phyloP scores from a whole-genome alignment of 164 flowering plant genomes.

The Saururus chinensis region DNA sequence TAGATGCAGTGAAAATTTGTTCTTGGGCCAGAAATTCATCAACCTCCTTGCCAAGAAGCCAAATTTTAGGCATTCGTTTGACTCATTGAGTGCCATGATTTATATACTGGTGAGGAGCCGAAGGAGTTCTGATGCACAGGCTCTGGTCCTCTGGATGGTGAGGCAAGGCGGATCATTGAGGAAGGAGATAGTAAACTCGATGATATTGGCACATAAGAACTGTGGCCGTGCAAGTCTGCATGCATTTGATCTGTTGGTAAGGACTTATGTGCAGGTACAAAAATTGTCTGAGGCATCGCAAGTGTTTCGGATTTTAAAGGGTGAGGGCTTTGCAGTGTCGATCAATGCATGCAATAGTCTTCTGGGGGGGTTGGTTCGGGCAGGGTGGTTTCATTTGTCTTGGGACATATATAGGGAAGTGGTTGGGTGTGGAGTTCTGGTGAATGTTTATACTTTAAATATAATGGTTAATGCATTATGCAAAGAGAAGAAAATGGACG shows the following conservation, averaged over 20 bases:
- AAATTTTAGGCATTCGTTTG: slow-evolving; percentile 37
- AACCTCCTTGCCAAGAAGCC: slow-evolving; percentile 24
- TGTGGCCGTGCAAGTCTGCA: slow-evolving; percentile 37
- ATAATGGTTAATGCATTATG: slow-evolving; percentile 81
- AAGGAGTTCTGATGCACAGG: slow-evolving; percentile 69
- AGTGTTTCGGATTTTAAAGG: slow-evolving; percentile 40
- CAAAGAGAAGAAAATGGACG: slow-evolving; percentile 46
- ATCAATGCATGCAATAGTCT: slow-evolving; percentile 77
- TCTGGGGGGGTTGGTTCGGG: slow-evolving; percentile 72
- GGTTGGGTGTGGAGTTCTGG: slow-evolving; percentile 23
- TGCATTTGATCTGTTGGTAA: slow-evolving; percentile 70
- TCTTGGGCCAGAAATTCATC: slow-evolving; percentile 42
- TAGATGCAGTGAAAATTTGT: slow-evolving; percentile 35
- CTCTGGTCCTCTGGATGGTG: slow-evolving; percentile 63
- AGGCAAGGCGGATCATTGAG: slow-evolving; percentile 63
- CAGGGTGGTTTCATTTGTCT: slow-evolving; percentile 75
- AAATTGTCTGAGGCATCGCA: slow-evolving; percentile 64
- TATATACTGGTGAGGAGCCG: slow-evolving; percentile 42
- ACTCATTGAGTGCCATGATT: slow-evolving; percentile 55
- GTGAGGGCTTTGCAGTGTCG: slow-evolving; percentile 40
- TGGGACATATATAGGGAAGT: slow-evolving; percentile 56
- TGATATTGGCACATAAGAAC: slow-evolving; percentile 24
- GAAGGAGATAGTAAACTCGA: slow-evolving; percentile 46
- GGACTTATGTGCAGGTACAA: slow-evolving; percentile 83
- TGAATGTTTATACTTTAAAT: slow-evolving; percentile 76